Evolutionary conservation across 768 basidiomycete genomes (phyloP).

Genomic region (Podaxis sp.): DNA sequence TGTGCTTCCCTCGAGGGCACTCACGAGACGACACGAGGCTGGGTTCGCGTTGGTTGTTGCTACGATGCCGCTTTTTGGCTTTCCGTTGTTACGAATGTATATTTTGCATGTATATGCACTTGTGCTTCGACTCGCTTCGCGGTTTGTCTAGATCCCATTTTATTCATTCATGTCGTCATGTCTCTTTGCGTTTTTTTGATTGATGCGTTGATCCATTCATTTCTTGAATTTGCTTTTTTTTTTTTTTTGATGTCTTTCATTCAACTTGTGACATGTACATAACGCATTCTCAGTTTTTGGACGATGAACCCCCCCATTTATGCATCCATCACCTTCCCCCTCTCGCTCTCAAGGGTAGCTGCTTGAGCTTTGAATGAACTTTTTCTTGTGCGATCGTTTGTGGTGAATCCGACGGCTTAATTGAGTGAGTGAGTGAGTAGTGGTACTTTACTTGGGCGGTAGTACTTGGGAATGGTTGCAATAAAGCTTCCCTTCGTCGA

Average conservation of each 20-base stretch:
- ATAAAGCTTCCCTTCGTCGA: neutral
- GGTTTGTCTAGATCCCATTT: neutral
- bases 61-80: neutral
- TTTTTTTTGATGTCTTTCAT: neutral
- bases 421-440: neutral
- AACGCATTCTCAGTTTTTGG: neutral
- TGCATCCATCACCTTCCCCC: neutral
- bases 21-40: conserved; percentile 9
- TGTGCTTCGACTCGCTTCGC: conserved; percentile 6
- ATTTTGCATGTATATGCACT: conserved; percentile 2
- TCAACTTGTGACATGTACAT: neutral
- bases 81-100: conserved; percentile 3
- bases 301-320: neutral
- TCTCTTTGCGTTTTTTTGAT: no score
- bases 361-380: neutral
- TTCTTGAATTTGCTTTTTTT: neutral
- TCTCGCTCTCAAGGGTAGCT: neutral
- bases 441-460: neutral
- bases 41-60: conserved; percentile 5
- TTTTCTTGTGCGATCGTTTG: neutral
- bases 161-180: neutral
- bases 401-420: neutral
- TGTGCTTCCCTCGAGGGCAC: neutral
- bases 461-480: neutral
- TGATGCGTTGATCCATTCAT: neutral